Evolutionary conservation across 2,329 filamentous ascomycete species (phyloP).

Genomic region (Trichoderma atroviride): DNA sequence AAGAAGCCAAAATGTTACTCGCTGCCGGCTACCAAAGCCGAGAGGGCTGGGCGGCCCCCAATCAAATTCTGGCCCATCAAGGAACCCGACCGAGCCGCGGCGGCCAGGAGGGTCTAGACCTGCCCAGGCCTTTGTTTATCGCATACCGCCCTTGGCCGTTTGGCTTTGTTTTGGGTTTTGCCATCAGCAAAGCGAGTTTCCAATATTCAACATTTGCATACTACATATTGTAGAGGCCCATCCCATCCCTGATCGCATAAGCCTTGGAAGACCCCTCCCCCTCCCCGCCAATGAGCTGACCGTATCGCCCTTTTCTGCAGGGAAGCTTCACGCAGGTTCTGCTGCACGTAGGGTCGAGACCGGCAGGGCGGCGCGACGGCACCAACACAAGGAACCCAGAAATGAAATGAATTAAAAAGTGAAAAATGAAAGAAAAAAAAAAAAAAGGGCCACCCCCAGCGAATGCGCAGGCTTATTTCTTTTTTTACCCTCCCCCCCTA

Average conservation of each 20-base stretch:
- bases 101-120: slow-evolving; percentile 16
- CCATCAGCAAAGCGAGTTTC: neutral
- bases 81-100: slow-evolving; percentile 13
- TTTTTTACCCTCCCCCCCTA: slow-evolving; percentile 1
- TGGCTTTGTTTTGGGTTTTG: neutral
- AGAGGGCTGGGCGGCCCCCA: neutral
- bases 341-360: slow-evolving; percentile 15
- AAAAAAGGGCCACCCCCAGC: too few relatives aligned
- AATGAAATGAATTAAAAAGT: neutral
- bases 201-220: slow-evolving; percentile 15
- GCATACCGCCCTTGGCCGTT: slow-evolving; percentile 1
- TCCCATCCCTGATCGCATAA: neutral
- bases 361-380: slow-evolving; percentile 10
- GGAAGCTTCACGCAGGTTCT: slow-evolving; percentile 4
- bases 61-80: neutral
- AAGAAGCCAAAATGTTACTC: neutral
- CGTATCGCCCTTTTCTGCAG: neutral
- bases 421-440: neutral
- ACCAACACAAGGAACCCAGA: too few relatives aligned
- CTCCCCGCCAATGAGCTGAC: neutral
- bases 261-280: neutral
- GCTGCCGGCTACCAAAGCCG: neutral
- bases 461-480: too few relatives aligned
- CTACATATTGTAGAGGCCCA: too few relatives aligned
- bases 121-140: slow-evolving; percentile 5